Base-by-base conservation (phyloP, 768 basidiomycete species). In the Termitomyces sp. region DNA sequence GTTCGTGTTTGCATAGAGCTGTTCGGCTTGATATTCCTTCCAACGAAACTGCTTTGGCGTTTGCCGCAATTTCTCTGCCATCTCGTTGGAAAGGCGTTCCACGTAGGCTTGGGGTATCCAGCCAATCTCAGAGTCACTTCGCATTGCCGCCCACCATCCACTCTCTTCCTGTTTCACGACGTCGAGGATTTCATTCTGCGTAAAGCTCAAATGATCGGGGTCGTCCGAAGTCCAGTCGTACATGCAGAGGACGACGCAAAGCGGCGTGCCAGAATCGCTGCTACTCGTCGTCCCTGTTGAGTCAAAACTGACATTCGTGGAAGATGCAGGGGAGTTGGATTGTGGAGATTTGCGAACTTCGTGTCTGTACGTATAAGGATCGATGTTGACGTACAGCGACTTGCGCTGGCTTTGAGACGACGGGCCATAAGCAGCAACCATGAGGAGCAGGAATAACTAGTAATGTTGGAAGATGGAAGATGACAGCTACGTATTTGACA, bases 81-180 rank as follows among this genome's bases (percentile, higher is more conserved):
- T 80, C 35, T 81, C 77, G 31, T 75, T 73, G 9, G 79, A 70
- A 10, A 91, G 71, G 2, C 78, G 75, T 49, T 73, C 74, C 5
- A 92, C 87, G 68, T 82, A 92, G 1, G 85, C 82, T 60, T 82
- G 79, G 10, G 90, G 90, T 57, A 92, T 84, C 90, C 90, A 92
- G 45, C 90, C 88, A 32, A 89, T 76, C 34, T 78, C 73, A 12
- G 79, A 80, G 37, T 75, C 75, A 11, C 71, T 70, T 23, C 52
- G 76, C 71, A 87, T 80, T 19, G 89, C 90, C 19, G 87, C 89
- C 88, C 89, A 92, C 90, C 89, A 92, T 10, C 90, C 90, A 2
- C 84, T 81, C 12, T 79, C 76, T 68, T 90, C 87, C 68, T 82
- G 77, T 68, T 83, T 84, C 44, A 92, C 75, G 51, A 92, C 74